Evolutionary conservation across 202 grass and related monocot species (phyloP), one percentile per base, ranked within the genome.

Genomic region (Zizania palustris): DNA sequence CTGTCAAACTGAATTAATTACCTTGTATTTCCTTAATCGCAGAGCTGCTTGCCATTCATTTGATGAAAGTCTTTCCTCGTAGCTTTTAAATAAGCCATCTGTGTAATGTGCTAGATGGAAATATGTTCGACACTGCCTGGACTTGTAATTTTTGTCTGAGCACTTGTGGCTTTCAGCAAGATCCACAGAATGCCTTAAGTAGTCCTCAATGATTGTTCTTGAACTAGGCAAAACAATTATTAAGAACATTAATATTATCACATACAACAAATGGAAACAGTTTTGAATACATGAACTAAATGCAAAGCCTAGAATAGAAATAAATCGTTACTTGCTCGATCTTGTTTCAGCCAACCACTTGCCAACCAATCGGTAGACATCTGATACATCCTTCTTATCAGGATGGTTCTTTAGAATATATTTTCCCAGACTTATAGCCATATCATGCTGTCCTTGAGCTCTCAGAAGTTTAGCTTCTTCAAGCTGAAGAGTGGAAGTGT

Each of bases 311-410:
- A 7, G 5, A 71, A 37, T 45, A 87, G 62, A 59, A 80, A 87
- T 72, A 53, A 80, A 72, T 42, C 53, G 70, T 87, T 97, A 93
- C 93, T 93, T 90, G 93, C 93, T 97, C 33, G 86, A 97, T 89
- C 90, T 87, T 91, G 93, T 97, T 93, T 97, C 90, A 82, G 90
- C 93, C 72, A 97, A 80, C 93, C 93, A 97, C 81, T 97, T 97
- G 53, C 93, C 93, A 50, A 97, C 88, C 74, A 97, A 82, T 53
- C 90, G 88, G 45, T 91, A 93, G 54, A 93, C 91, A 89, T 91
- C 90, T 73, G 90, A 84, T 48, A 93, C 65, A 35, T 86, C 61
- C 72, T 89, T 92, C 75, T 76, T 88, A 58, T 78, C 82, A 56
- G 88, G 46, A 69, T 91, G 86, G 48, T 91, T 97, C 73, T 91